Evolutionary conservation across 495 filamentous ascomycete genomes (phyloP), one percentile per base, ranked within the genome.

Genomic region (Amorphotheca resinae): DNA sequence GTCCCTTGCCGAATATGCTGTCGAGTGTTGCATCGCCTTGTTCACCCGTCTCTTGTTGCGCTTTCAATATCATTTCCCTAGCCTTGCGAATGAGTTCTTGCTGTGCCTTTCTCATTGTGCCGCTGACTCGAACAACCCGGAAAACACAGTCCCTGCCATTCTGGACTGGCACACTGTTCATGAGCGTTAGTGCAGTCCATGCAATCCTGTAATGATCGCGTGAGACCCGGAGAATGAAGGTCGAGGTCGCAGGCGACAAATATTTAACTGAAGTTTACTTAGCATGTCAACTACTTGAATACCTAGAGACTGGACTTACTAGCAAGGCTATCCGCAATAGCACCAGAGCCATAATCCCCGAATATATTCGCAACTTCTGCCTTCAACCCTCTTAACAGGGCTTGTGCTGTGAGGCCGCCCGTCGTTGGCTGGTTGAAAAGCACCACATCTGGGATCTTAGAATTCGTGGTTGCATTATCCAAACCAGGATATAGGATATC

Each of bases 71-170:
- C 54, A 82, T 74, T 38, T 68, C 66, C 50, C 77, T 76, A 31
- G 85, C 83, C 45, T 84, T 70, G 16, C 76, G 69, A 54, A 95
- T 79, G 26, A 81, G 85, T 59, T 89, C 87, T 59, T 91, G 80
- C 67, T 95, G 86, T 2, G 80, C 80, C 64, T 93, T 95, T 46
- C 76, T 76, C 52, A 98, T 93, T 8, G 93, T 98, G 16, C 91
- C 91, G 45, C 81, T 86, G n/a, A 95, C 85, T 42, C 82, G 70
- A 12, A 95, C 72, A n/a, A 96, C 88, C 37, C 82, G 77, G 38
- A 88, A 80, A 5, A 93, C 77, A 50, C 85, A 88, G 0, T 73
- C 68, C 41, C 60, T 63, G 33, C 69, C 63, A 52, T 69, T 61
- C 50, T 64, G 61, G 45, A 67, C 30, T 45, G 84, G 83, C 2